Percentiles rank a stretch among this genome's conserved stretches.
Evolutionary conservation across 305 asterid genomes (phyloP).

Genomic region (Euphrasia arctica): DNA sequence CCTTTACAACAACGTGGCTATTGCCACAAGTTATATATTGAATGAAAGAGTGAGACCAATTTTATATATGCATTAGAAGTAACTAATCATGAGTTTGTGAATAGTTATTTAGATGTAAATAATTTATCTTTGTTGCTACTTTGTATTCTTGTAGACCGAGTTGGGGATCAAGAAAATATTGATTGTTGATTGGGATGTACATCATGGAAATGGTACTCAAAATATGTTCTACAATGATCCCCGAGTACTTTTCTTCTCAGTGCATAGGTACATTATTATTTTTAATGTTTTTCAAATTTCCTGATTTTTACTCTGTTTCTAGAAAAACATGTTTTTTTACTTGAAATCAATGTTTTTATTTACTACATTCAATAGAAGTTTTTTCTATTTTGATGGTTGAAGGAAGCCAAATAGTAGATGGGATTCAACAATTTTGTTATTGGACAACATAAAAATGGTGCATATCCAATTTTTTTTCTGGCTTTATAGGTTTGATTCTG

Average conservation of each 20-base stretch:
- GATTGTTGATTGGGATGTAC: conserved; percentile 99
- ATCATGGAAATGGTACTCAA: conserved; percentile 99
- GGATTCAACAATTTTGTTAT: too few relatives aligned
- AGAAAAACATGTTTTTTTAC: background rate
- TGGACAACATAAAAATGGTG: too few relatives aligned
- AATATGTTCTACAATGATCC: conserved; percentile 84
- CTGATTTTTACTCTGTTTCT: conserved; percentile 10
- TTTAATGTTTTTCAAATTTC: conserved; percentile 7
- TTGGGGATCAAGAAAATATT: conserved; percentile 76
- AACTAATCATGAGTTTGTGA: conserved; percentile 5
- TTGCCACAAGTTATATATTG: conserved; percentile 75
- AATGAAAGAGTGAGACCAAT: conserved; percentile 67
- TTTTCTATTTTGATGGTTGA: background rate
- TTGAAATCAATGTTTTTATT: background rate
- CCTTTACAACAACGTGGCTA: conserved; percentile 82
- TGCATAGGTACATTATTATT: conserved; percentile 63
- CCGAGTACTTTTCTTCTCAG: conserved; percentile 94
- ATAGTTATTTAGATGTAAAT: conserved; percentile 3
- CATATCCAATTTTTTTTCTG: background rate
- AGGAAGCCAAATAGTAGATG: too few relatives aligned
- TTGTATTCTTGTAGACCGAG: conserved; percentile 48
- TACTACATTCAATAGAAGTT: too few relatives aligned
- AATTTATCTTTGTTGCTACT: conserved; percentile 13
- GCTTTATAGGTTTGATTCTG: conserved; percentile 64
- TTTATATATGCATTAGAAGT: conserved; percentile 18